Evolutionary conservation across 2,329 filamentous ascomycete genomes (phyloP), one percentile per base, ranked within the genome.

Genomic region (Phaeoacremonium minimum): DNA sequence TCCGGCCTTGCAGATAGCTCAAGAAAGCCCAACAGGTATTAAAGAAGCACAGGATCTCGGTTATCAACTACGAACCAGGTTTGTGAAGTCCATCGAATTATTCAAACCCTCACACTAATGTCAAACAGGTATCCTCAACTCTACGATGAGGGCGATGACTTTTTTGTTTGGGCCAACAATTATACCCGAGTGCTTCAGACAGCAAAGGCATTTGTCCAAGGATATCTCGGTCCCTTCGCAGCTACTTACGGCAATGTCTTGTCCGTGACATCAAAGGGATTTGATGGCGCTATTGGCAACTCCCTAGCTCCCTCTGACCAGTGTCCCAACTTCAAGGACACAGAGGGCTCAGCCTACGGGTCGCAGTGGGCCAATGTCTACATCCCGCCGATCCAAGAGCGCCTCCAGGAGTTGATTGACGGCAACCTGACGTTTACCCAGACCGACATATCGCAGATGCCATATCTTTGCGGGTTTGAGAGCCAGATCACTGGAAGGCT

Each of bases 391-490:
- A 70, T 78, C 46, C 63, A 64, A 39, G 55, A 65, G 16, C 71
- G 80, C 4, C 58, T 84, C 32, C 75, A 81, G 45, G 41, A 57
- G 6, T 51, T 76, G 20, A 66, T 83, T 19, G 48, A 56, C 1
- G 78, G 80, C 2, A 63, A 69, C 28, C 66, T 84, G 20, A 70
- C 68, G 1, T 65, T 84, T 20, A 69, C 65, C 1, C 58, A 69
- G 19, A 58, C 55, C 2, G 77, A 84, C 39, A 61, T 80, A 29
- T 63, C 60, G 7, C 69, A 72, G 30, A 78, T 85, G 33, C 79
- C 80, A 0, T 84, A 85, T 46, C 65, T 85, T n/a, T 87, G 82
- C 46, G 82, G 79, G 4, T 86, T 83, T 41, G 82, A 87, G 48
- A 78, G 73, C 4, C 81, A 85, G 48, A 83, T 85, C 44, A 77